These are phyloP conservation scores for Schizophyllum commune DNA, from an alignment of 1,284 basidiomycete genomes.

Conservation along the genomic window DNA sequence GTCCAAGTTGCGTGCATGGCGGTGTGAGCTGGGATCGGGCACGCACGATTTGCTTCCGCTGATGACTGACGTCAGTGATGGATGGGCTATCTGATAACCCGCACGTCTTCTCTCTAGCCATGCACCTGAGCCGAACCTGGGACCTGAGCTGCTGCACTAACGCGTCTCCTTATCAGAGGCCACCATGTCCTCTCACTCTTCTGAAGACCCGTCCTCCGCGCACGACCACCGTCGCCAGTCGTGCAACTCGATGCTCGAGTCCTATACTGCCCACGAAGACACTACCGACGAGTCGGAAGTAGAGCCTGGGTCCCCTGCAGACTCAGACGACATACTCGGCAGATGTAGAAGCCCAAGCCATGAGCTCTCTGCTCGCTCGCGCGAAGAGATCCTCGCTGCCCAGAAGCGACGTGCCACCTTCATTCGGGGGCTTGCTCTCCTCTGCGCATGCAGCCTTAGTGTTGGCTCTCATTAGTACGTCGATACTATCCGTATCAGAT, in stretches of 20 bases:
- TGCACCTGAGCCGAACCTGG: background rate
- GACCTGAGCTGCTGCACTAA: background rate
- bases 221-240: constrained; percentile 19
- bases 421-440: constrained; percentile 52
- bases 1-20: background rate
- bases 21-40: background rate
- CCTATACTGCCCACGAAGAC: background rate
- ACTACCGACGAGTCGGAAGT: constrained; percentile 2
- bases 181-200: constrained; percentile 1
- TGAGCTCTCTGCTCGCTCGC: background rate
- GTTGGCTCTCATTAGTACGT: constrained; percentile 73
- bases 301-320: background rate
- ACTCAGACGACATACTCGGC: background rate
- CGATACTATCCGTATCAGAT: too few species aligned
- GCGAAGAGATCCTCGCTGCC: constrained; percentile 7
- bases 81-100: background rate
- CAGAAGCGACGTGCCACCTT: constrained; percentile 31
- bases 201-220: background rate
- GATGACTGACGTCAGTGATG: background rate
- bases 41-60: background rate
- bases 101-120: background rate
- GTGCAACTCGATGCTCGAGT: constrained; percentile 9
- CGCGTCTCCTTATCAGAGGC: background rate
- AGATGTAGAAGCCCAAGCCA: background rate
- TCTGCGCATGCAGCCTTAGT: constrained; percentile 70